phyloP scores from a whole-genome alignment of 768 basidiomycete genomes.

The Tephrocybe sp. region DNA sequence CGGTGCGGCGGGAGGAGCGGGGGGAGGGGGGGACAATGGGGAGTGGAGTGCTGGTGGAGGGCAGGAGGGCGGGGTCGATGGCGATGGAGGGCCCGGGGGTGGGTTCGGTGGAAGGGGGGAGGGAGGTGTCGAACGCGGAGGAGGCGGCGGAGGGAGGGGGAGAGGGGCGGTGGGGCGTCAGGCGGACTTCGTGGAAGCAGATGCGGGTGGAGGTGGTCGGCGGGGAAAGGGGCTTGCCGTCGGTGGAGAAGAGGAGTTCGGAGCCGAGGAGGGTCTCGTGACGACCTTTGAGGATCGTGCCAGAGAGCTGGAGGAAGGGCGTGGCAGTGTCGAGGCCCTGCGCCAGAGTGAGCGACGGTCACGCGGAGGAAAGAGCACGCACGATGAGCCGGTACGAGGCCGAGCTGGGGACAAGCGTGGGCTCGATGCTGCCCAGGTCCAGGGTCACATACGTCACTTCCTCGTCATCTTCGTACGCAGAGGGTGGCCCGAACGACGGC shows the following conservation, averaged over 20 bases:
- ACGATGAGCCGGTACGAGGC: conserved; percentile 75
- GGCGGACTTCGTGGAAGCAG: not conserved
- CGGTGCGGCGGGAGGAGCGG: not conserved
- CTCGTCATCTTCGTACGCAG: conserved; percentile 49
- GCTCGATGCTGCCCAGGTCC: conserved; percentile 72
- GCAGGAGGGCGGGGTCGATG: not conserved
- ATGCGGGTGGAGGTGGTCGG: not conserved
- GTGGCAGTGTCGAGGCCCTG: conserved; percentile 79
- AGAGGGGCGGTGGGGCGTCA: not conserved
- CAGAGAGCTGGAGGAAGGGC: conserved; percentile 76
- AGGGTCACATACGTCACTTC: conserved; percentile 72
- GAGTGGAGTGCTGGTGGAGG: not conserved
- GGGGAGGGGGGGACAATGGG: not conserved
- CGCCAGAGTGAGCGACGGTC: not conserved
- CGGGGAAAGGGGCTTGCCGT: not conserved
- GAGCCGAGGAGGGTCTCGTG: conserved; percentile 72
- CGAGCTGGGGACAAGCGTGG: conserved; percentile 71
- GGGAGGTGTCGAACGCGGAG: not conserved
- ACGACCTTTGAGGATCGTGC: conserved; percentile 69
- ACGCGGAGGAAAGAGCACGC: conserved; percentile 22
- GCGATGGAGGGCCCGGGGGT: not conserved
- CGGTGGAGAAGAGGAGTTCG: conserved; percentile 41
- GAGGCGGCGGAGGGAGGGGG: not conserved
- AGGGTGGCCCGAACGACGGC: conserved; percentile 65
- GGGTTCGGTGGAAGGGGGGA: not conserved